These are phyloP conservation scores for Lactifluus echinatus DNA, from an alignment of 768 basidiomycete species.

Conservation along the genomic window DNA sequence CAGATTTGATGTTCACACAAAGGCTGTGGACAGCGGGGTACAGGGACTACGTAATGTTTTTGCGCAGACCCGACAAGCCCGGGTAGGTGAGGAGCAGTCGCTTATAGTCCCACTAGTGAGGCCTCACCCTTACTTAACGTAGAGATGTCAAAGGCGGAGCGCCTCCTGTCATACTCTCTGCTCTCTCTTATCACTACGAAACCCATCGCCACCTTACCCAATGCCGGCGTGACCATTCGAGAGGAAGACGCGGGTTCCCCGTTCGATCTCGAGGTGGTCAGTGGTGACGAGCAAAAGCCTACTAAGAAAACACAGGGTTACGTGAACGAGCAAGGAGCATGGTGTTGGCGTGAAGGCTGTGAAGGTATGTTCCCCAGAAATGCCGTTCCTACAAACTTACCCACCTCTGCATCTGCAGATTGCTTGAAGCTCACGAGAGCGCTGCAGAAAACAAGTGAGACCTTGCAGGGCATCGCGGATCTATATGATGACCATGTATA, in stretches of 20 bases:
- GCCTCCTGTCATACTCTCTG: conserved; percentile 63
- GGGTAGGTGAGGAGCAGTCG: conserved; percentile 43
- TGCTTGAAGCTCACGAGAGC: conserved; percentile 75
- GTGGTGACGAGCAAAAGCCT: conserved; percentile 17
- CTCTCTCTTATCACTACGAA: conserved; percentile 69
- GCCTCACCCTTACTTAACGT: not conserved
- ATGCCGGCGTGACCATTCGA: conserved; percentile 27
- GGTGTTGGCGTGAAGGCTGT: conserved; percentile 83
- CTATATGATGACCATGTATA: conserved; percentile 72
- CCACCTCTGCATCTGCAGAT: conserved; percentile 31
- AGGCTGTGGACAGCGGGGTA: conserved; percentile 59
- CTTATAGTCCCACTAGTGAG: not conserved
- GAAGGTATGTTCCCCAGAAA: conserved; percentile 35
- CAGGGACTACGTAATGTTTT: conserved; percentile 59
- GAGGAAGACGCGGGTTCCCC: conserved; percentile 30
- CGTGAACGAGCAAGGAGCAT: conserved; percentile 64
- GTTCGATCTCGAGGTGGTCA: conserved; percentile 37
- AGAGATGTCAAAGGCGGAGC: conserved; percentile 77
- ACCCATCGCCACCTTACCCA: conserved; percentile 42
- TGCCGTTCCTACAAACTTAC: not conserved
- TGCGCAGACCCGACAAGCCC: conserved; percentile 51
- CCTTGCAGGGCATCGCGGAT: conserved; percentile 65
- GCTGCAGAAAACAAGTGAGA: conserved; percentile 66
- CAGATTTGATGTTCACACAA: conserved; percentile 57
- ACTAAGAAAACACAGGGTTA: conserved; percentile 41